Evolutionary conservation across 345 rosid species (phyloP).

Genomic region (Ricinus communis): DNA sequence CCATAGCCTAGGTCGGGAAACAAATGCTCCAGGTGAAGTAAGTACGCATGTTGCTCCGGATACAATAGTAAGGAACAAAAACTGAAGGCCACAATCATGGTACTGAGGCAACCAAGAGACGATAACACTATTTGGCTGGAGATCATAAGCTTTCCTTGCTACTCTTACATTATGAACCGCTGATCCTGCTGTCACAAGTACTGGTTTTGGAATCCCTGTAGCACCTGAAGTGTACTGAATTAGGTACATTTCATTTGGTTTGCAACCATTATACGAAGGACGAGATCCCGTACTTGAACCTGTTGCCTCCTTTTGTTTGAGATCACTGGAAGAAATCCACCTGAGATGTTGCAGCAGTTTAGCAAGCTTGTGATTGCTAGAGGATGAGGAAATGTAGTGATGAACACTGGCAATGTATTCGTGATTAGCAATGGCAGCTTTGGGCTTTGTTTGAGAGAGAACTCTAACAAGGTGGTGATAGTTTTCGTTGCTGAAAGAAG

Average conservation of each 20-base stretch:
- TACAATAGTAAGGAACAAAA: conserved; percentile 47
- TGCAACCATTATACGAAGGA: conserved; percentile 35
- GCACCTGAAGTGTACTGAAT: conserved; percentile 74
- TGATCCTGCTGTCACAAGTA: conserved; percentile 58
- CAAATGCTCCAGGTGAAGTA: conserved; percentile 43
- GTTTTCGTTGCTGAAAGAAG: conserved; percentile 32
- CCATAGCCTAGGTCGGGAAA: conserved; percentile 55
- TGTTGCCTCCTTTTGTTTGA: conserved; percentile 13
- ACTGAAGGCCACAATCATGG: conserved; percentile 69
- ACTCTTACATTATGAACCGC: conserved; percentile 62
- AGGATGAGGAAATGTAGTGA: conserved; percentile 30
- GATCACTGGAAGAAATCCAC: conserved; percentile 48
- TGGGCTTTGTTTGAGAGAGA: conserved; percentile 55
- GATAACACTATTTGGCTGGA: conserved; percentile 48
- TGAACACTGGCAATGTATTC: conserved; percentile 35
- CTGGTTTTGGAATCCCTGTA: conserved; percentile 64
- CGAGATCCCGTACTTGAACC: neutral
- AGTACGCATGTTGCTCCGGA: conserved; percentile 61
- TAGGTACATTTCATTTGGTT: conserved; percentile 44
- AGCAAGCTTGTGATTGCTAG: conserved; percentile 30
- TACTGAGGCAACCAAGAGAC: conserved; percentile 67
- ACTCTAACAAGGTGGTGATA: conserved; percentile 48
- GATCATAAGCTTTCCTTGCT: conserved; percentile 57
- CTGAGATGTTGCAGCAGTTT: conserved; percentile 33
- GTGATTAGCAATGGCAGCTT: conserved; percentile 51